Base-by-base conservation (phyloP, 768 basidiomycete genomes). In the Tubosaeta sp. region DNA sequence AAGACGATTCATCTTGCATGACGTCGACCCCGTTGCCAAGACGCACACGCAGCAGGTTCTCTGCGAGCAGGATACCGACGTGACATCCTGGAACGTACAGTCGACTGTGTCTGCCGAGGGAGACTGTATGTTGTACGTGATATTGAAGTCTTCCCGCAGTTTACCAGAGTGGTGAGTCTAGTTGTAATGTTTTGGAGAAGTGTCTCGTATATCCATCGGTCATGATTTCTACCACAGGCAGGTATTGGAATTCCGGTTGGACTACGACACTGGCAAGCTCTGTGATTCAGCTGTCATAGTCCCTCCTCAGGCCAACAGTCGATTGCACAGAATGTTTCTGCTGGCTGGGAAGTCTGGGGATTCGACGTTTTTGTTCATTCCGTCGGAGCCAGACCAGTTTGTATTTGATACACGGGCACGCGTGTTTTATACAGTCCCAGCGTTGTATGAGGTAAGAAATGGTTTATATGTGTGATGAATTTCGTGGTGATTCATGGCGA, bases 391-490 rank as follows among this genome's bases (percentile, higher is more conserved):
- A 0, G 8, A 0, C 25, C 4, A 10, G 2, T 5, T 37, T 3
- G 31, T 57, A 19, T 26, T 53, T 17, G 56, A 59, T 17, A 45
- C 25, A 4, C 46, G 25, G 38, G 37, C 33, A 13, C 46, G 29
- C 11, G 4, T 17, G 10, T 53, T 54, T 2, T 48, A 51, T 31
- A 5, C 5, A 11, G 0, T 43, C 6, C 51, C 39, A 2, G 1
- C 13, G 1, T 12, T 10, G 6, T 4, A 4, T 5, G 4, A 13
- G 22, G 51, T 34, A 12, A 12, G 27, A 11, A 35, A 41, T 38
- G 27, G 5, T 2, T 26, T 33, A 13, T 25, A 17, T 17, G 77
- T 29, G 8, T 5, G 27, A 29, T 44, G 19, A 9, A 42, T 32
- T 22, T 22, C 3, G 10, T 32, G 27, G 7, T 16, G 8, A n/a